phyloP scores from a whole-genome alignment of 2,329 filamentous ascomycete genomes.

The Bipolaris bicolor region DNA sequence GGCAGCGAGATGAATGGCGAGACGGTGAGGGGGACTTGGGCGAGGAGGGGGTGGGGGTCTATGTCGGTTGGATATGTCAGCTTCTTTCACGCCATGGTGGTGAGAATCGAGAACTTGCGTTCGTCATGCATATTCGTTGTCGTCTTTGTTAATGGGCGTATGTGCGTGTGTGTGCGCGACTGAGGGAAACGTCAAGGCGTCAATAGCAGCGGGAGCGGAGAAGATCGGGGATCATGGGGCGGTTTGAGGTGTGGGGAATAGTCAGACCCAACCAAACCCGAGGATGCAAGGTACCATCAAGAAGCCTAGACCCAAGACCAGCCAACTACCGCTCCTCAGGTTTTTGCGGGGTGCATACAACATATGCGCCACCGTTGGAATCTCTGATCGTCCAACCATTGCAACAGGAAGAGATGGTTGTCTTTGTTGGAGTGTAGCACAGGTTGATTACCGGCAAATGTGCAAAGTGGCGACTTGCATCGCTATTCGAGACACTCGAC shows the following conservation, averaged over 20 bases:
- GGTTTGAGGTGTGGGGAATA: conserved; percentile 1
- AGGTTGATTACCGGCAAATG: background rate
- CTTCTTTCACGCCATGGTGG: background rate
- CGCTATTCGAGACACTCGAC: too few species aligned
- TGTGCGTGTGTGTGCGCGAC: too few species aligned
- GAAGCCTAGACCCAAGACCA: background rate
- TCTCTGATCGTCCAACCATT: background rate
- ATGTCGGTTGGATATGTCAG: conserved; percentile 15
- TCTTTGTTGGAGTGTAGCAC: background rate
- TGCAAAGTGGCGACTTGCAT: too few species aligned
- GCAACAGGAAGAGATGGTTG: background rate
- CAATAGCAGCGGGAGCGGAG: background rate
- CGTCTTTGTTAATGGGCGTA: too few species aligned
- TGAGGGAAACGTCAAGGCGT: too few species aligned
- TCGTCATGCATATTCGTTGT: conserved; percentile 6
- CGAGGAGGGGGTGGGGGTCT: conserved; percentile 80
- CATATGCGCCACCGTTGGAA: too few species aligned
- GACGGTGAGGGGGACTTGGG: conserved; percentile 90
- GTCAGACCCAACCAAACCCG: conserved; percentile 1
- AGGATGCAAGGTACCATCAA: conserved; percentile 6
- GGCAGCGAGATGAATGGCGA: conserved; percentile 94
- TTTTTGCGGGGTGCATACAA: conserved; percentile 12
- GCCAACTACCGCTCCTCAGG: background rate
- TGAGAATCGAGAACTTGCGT: background rate
- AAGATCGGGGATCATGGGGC: background rate